Evolutionary conservation across 2,329 filamentous ascomycete genomes (phyloP).

Genomic region (Ceratocystis diversiconidia): DNA sequence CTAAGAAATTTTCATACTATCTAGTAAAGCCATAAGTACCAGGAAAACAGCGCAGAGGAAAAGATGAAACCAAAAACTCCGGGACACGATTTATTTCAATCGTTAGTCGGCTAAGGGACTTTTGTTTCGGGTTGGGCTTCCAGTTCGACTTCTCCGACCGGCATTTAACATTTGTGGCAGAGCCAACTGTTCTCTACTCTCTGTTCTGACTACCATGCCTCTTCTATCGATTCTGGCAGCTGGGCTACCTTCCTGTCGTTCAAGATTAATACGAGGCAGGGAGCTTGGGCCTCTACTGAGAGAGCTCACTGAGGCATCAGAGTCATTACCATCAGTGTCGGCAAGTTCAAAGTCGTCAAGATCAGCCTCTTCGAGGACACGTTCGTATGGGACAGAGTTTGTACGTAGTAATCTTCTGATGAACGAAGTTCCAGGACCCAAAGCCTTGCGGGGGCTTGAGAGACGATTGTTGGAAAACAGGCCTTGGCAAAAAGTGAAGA

Average conservation of each 20-base stretch:
- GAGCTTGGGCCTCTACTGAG: conserved; percentile 24
- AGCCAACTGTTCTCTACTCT: conserved; percentile 67
- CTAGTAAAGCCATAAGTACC: not conserved
- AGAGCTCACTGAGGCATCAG: conserved; percentile 27
- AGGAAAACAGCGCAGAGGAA: not conserved
- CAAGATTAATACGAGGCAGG: conserved; percentile 7
- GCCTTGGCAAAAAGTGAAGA: conserved; percentile 24
- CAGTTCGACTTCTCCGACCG: conserved; percentile 42
- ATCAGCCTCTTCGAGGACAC: conserved; percentile 72
- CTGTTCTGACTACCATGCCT: conserved; percentile 66
- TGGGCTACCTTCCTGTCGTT: conserved; percentile 6
- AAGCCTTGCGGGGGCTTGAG: conserved; percentile 28
- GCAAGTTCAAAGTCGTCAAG: conserved; percentile 63
- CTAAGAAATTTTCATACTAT: not conserved
- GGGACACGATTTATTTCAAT: not conserved
- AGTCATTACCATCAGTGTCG: conserved; percentile 47
- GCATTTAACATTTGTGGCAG: conserved; percentile 42
- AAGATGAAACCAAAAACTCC: conserved; percentile 9
- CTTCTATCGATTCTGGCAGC: conserved; percentile 43
- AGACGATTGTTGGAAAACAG: conserved; percentile 30
- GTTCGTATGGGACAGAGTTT: conserved; percentile 52
- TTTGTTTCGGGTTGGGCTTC: conserved; percentile 36
- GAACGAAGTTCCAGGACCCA: conserved; percentile 26
- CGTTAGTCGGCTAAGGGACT: conserved; percentile 13
- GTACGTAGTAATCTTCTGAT: conserved; percentile 54